Percentiles rank a stretch among this genome's conserved stretches.
Evolutionary conservation across 106 monocot genomes (phyloP).

Genomic region (Allium fistulosum): DNA sequence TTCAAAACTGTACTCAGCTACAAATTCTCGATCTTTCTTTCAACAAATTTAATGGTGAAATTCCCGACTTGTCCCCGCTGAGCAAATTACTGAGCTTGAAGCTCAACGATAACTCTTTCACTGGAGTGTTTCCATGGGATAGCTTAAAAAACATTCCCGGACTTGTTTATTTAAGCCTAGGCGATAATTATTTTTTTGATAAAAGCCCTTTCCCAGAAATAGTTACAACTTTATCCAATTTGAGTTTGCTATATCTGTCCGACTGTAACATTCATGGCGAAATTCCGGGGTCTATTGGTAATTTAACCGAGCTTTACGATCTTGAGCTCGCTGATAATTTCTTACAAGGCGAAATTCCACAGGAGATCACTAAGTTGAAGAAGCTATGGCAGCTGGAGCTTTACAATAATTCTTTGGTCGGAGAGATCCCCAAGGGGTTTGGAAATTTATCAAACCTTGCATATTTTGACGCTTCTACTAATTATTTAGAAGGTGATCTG

Average conservation of each 20-base stretch:
- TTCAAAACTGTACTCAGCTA: constrained; percentile 44
- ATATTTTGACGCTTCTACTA: constrained; percentile 56
- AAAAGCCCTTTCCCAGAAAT: constrained; percentile 13
- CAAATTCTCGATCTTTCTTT: constrained; percentile 47
- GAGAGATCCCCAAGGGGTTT: constrained; percentile 51
- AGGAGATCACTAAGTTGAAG: constrained; percentile 11
- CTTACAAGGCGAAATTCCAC: constrained; percentile 11
- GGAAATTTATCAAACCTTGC: constrained; percentile 43
- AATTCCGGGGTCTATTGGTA: constrained; percentile 9
- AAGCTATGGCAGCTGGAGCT: constrained; percentile 66
- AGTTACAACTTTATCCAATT: not conserved
- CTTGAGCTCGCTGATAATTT: constrained; percentile 17
- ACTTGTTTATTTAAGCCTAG: constrained; percentile 5
- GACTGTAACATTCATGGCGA: constrained; percentile 16
- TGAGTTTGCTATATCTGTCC: constrained; percentile 10
- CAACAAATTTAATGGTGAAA: constrained; percentile 36
- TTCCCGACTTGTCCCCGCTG: constrained; percentile 68
- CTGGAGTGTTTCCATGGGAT: constrained; percentile 27
- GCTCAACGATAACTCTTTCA: constrained; percentile 42
- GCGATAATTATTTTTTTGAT: constrained; percentile 10
- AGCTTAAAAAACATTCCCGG: constrained; percentile 8
- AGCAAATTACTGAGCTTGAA: constrained; percentile 31
- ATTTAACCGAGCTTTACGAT: constrained; percentile 9
- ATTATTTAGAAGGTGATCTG: constrained; percentile 17
- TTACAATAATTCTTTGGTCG: constrained; percentile 56